Evolutionary conservation across 352 stramenopile genomes (phyloP).

Genomic region (Pythium vanterpoolii): DNA sequence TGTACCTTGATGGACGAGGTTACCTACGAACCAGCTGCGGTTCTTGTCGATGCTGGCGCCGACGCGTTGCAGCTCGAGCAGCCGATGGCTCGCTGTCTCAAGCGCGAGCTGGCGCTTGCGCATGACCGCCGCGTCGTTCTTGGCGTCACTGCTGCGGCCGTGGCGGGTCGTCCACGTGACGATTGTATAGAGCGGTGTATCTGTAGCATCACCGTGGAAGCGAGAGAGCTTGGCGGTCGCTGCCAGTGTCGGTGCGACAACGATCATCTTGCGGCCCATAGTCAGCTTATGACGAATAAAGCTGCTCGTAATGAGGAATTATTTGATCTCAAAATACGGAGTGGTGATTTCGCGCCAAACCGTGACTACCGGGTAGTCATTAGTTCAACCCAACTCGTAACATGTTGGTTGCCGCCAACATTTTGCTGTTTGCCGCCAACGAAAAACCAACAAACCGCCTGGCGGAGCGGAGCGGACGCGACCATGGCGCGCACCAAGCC

Average conservation of each 20-base stretch:
- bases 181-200: conserved; percentile 46
- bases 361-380: conserved; percentile 5
- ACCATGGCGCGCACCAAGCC: conserved; percentile 7
- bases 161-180: conserved; percentile 42
- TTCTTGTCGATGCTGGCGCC: conserved; percentile 37
- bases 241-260: conserved; percentile 44
- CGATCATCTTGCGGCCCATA: conserved; percentile 48
- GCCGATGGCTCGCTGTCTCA: conserved; percentile 21
- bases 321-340: conserved; percentile 1
- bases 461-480: neutral
- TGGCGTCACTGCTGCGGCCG: neutral
- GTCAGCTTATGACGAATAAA: neutral
- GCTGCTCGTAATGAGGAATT: conserved; percentile 8
- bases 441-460: conserved; percentile 6
- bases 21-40: conserved; percentile 78
- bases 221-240: conserved; percentile 40
- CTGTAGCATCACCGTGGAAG: conserved; percentile 62
- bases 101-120: conserved; percentile 63
- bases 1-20: conserved; percentile 55
- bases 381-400: neutral
- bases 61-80: conserved; percentile 68
- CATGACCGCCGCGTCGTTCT: neutral
- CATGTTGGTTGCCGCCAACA: conserved; percentile 15
- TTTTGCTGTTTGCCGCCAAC: neutral
- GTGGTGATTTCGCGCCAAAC: conserved; percentile 19